phyloP scores from a whole-genome alignment of 225 moss, liverwort and hornwort genomes.

The Straminergon stramineum region DNA sequence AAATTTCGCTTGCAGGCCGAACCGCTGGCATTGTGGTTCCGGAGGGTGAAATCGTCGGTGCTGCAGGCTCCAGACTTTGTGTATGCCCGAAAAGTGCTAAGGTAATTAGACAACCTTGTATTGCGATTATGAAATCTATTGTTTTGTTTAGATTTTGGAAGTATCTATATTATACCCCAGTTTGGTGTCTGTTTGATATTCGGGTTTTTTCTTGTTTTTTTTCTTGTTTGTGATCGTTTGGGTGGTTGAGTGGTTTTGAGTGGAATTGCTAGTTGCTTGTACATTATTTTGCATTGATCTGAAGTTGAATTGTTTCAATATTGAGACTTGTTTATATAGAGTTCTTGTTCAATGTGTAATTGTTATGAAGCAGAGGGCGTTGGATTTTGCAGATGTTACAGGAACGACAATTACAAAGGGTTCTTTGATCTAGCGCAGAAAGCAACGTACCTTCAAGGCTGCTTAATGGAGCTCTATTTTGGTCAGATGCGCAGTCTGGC shows the following conservation, averaged over 20 bases:
- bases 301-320: neutral
- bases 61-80: constrained; percentile 49
- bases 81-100: constrained; percentile 67
- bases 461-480: constrained; percentile 83
- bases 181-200: too few relatives aligned
- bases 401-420: constrained; percentile 60
- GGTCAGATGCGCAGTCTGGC: constrained; percentile 54
- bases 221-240: neutral
- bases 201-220: neutral
- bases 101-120: constrained; percentile 12
- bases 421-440: constrained; percentile 69
- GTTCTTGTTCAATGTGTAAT: neutral
- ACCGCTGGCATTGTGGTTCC: constrained; percentile 81
- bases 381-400: constrained; percentile 50
- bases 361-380: neutral
- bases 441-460: constrained; percentile 76
- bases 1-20: constrained; percentile 57
- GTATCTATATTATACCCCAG: neutral
- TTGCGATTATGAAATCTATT: neutral
- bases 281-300: neutral
- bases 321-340: neutral
- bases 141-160: neutral
- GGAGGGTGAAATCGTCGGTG: constrained; percentile 50
- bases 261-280: neutral
- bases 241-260: neutral